Percentiles rank a stretch among this genome's conserved stretches.
These are phyloP conservation scores for Rhizophora apiculata DNA, from an alignment of 345 rosid species.

Conservation along the genomic window DNA sequence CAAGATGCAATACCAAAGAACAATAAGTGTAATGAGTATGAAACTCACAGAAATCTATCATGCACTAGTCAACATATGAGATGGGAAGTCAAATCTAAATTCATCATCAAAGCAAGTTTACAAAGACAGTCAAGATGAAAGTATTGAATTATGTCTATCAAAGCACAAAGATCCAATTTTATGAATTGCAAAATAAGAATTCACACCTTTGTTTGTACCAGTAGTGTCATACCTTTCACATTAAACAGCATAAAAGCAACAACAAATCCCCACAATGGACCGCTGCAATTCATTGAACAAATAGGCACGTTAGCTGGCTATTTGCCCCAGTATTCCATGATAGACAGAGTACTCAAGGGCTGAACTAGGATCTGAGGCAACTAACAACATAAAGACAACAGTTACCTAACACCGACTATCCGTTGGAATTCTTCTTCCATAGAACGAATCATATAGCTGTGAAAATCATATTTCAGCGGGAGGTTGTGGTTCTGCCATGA, in stretches of 20 bases:
- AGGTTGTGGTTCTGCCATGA: conserved; percentile 84
- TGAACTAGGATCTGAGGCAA: neutral
- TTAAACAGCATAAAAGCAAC: conserved; percentile 94
- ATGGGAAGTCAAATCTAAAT: neutral
- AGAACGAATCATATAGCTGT: conserved; percentile 93
- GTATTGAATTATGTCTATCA: conserved; percentile 6
- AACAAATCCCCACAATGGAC: conserved; percentile 91
- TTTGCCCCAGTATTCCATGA: neutral
- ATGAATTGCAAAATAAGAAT: conserved; percentile 3
- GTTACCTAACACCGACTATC: conserved; percentile 92
- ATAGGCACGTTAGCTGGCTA: conserved; percentile 21
- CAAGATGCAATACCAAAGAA: conserved; percentile 10
- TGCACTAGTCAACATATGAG: conserved; percentile 1
- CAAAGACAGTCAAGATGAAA: neutral
- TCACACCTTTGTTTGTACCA: neutral
- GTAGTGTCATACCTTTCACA: conserved; percentile 56
- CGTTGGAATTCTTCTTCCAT: conserved; percentile 97
- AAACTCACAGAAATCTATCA: conserved; percentile 4
- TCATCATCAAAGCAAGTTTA: neutral
- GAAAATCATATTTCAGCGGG: conserved; percentile 68
- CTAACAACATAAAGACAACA: neutral
- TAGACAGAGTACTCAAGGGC: too few species aligned
- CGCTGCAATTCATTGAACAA: conserved; percentile 52
- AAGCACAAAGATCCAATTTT: neutral
- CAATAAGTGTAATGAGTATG: neutral